Conservation (phyloP, 768 basidiomycete species). For the Vararia minispora region DNA sequence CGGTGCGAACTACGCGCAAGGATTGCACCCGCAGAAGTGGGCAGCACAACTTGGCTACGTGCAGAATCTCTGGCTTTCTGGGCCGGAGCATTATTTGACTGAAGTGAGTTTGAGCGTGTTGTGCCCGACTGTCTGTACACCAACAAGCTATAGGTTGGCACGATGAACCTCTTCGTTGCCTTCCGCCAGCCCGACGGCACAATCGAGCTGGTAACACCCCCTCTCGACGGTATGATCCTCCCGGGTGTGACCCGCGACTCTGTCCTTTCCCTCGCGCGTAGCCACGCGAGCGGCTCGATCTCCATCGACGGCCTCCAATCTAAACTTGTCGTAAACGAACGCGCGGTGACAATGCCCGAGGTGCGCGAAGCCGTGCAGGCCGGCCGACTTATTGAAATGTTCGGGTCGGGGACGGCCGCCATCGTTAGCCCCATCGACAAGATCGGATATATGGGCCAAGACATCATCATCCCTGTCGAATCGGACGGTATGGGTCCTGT, state of each 20-base stretch:
- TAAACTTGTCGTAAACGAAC: conserved; percentile 19
- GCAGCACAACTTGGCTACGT: conserved; percentile 62
- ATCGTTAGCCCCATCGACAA: conserved; percentile 22
- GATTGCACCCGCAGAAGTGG: conserved; percentile 50
- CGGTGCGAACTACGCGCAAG: conserved; percentile 53
- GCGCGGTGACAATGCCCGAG: conserved; percentile 22
- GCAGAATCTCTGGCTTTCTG: conserved; percentile 72
- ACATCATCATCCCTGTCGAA: conserved; percentile 29
- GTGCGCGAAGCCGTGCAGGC: conserved; percentile 18
- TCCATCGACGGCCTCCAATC: conserved; percentile 15
- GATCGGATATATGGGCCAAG: conserved; percentile 32
- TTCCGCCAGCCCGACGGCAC: conserved; percentile 45
- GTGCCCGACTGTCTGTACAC: conserved; percentile 25
- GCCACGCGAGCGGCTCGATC: conserved; percentile 22
- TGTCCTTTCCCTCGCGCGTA: conserved; percentile 25
- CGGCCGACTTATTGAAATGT: conserved; percentile 23
- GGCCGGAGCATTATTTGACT: conserved; percentile 44
- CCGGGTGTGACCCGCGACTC: conserved; percentile 33
- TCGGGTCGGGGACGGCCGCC: conserved; percentile 32
- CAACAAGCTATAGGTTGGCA: conserved; percentile 44
- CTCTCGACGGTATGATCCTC: conserved; percentile 26
- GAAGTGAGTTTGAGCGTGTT: conserved; percentile 27
- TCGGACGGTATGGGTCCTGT: conserved; percentile 28
- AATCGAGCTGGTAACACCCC: conserved; percentile 16
- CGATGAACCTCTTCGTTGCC: conserved; percentile 77